These are phyloP conservation scores for Colletotrichum australisinense DNA, from an alignment of 2,329 filamentous ascomycete species.

Conservation along the genomic window DNA sequence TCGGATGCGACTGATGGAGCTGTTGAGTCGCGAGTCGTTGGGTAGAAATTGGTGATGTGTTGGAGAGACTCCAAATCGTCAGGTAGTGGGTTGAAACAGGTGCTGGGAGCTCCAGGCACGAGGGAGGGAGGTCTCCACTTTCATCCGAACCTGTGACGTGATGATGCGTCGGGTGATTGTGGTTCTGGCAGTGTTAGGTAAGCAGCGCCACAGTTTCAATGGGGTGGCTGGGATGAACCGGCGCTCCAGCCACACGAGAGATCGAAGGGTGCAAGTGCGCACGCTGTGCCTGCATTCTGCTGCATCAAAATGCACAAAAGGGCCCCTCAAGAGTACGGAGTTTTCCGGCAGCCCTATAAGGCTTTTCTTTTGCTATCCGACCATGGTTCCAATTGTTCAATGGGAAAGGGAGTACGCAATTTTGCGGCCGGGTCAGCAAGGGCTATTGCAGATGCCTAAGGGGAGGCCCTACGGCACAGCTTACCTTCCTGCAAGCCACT, in stretches of 20 bases:
- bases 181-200: background rate
- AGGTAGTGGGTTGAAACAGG: constrained; percentile 1
- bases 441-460: no score
- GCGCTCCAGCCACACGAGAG: background rate
- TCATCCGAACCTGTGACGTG: constrained; percentile 34
- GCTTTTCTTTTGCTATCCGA: no score
- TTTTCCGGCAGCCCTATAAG: background rate
- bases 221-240: background rate
- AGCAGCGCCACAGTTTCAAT: background rate
- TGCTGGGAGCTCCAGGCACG: constrained; percentile 10
- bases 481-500: no score
- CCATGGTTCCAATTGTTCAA: no score
- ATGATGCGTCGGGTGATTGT: constrained; percentile 25
- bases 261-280: background rate
- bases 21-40: background rate
- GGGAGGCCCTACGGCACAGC: no score
- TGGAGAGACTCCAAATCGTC: background rate
- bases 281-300: background rate
- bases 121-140: constrained; percentile 28
- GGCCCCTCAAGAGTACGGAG: no score
- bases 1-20: background rate
- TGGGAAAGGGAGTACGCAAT: no score
- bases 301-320: background rate
- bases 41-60: constrained; percentile 10
- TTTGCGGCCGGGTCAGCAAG: no score